Evolutionary conservation across 495 filamentous ascomycete species (phyloP).

Genomic region (Penicillium maclennaniae): DNA sequence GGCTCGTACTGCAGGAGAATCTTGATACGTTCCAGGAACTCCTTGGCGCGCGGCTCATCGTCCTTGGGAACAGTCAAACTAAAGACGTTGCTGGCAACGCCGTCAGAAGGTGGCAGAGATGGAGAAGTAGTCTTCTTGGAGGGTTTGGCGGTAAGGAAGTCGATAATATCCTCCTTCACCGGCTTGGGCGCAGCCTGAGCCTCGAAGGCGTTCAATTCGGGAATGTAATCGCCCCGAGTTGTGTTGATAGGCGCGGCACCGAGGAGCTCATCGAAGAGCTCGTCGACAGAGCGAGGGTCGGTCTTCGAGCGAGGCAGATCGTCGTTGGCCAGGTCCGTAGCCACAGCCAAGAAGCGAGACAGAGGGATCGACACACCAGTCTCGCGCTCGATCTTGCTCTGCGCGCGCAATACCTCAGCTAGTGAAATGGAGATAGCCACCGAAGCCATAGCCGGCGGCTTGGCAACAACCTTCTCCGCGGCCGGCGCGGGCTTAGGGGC

Average conservation of each 20-base stretch:
- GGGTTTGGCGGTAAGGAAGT: slow-evolving; percentile 60
- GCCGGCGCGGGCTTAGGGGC: slow-evolving; percentile 46
- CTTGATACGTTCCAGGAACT: slow-evolving; percentile 83
- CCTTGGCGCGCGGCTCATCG: slow-evolving; percentile 74
- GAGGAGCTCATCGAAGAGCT: slow-evolving; percentile 85
- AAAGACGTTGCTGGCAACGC: slow-evolving; percentile 65
- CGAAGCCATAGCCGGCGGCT: slow-evolving; percentile 33
- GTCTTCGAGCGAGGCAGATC: slow-evolving; percentile 64
- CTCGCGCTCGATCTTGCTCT: slow-evolving; percentile 69
- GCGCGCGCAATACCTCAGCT: slow-evolving; percentile 68
- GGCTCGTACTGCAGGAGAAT: slow-evolving; percentile 76
- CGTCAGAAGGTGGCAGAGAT: slow-evolving; percentile 14
- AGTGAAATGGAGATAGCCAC: slow-evolving; percentile 70
- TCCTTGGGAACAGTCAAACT: slow-evolving; percentile 68
- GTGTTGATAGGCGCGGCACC: slow-evolving; percentile 59
- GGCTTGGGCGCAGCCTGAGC: slow-evolving; percentile 26
- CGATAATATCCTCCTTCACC: slow-evolving; percentile 62
- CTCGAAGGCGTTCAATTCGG: slow-evolving; percentile 65
- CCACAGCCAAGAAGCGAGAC: slow-evolving; percentile 80
- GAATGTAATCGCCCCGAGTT: slow-evolving; percentile 60
- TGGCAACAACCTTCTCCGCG: slow-evolving; percentile 35
- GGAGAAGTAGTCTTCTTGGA: slow-evolving; percentile 25
- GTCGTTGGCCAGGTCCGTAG: slow-evolving; percentile 80
- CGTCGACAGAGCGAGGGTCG: slow-evolving; percentile 63
- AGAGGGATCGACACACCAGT: slow-evolving; percentile 78